Percentiles rank a stretch among this genome's conserved stretches.
Evolutionary conservation across 2,329 filamentous ascomycete genomes (phyloP).

Genomic region (Plectosphaerella cucumerina): DNA sequence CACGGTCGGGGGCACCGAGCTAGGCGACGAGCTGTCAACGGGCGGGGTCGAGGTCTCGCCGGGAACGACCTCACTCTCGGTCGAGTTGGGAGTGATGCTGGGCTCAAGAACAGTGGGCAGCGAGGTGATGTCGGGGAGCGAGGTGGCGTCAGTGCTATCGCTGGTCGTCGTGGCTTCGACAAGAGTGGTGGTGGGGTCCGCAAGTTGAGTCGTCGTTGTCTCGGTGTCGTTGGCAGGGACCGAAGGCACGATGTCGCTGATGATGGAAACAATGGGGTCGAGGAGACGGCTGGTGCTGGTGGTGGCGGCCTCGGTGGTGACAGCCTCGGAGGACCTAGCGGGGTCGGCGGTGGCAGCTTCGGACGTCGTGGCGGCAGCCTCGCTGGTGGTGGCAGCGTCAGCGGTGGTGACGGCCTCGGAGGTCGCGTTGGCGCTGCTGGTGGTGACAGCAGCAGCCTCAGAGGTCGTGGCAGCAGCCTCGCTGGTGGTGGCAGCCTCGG

Average conservation of each 20-base stretch:
- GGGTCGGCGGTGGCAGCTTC: slow-evolving; percentile 4
- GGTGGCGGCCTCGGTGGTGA: slow-evolving; percentile 2
- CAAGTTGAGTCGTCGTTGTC: slow-evolving; percentile 3
- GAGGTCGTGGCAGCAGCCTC: neutral
- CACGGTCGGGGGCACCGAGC: slow-evolving; percentile 3
- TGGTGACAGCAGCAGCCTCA: neutral
- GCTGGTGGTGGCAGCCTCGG: neutral
- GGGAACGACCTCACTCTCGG: neutral
- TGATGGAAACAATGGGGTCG: slow-evolving; percentile 5
- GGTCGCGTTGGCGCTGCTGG: slow-evolving; percentile 5
- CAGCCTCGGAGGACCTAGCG: neutral
- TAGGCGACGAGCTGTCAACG: neutral
- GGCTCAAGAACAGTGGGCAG: slow-evolving; percentile 1
- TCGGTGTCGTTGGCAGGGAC: slow-evolving; percentile 1
- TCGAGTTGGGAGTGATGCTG: slow-evolving; percentile 6
- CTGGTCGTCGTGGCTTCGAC: neutral
- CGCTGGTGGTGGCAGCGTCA: slow-evolving; percentile 5
- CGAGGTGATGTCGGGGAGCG: neutral
- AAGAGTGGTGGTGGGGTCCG: slow-evolving; percentile 7
- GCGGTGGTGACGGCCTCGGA: slow-evolving; percentile 6
- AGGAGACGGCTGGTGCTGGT: neutral
- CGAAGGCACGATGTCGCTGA: neutral
- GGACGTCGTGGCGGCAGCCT: neutral
- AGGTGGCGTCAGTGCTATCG: neutral
- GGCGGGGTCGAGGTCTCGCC: slow-evolving; percentile 1